A percentile compares a stretch with the other conserved stretches of the same genome.
These are phyloP conservation scores for Thelonectria olida DNA, from an alignment of 2,329 filamentous ascomycete species.

Conservation along the genomic window DNA sequence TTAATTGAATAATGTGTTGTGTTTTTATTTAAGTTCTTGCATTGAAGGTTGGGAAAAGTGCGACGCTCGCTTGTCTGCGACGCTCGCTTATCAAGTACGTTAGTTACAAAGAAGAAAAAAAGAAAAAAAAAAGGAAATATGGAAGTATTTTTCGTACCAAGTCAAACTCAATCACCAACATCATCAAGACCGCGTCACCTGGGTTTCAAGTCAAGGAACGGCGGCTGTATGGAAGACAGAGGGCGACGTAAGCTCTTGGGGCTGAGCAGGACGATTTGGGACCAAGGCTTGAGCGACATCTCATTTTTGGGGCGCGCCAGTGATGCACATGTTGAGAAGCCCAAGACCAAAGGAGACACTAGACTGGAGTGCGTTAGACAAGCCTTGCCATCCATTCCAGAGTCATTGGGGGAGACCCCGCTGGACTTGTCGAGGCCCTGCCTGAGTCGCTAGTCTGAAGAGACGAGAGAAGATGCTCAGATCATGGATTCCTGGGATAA, in stretches of 20 bases:
- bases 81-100: too few species aligned
- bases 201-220: neutral
- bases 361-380: neutral
- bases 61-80: too few species aligned
- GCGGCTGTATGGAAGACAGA: neutral
- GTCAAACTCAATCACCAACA: neutral
- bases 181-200: neutral
- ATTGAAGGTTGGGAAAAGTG: too few species aligned
- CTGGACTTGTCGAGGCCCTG: neutral
- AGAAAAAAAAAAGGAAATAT: neutral
- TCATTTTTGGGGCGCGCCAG: neutral
- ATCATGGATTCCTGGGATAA: neutral
- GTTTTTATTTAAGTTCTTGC: too few species aligned
- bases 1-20: too few species aligned
- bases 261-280: neutral
- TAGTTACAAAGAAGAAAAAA: too few species aligned
- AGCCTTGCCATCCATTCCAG: neutral
- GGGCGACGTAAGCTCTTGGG: neutral
- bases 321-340: neutral
- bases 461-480: neutral
- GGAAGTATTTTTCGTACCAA: neutral
- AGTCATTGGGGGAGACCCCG: neutral
- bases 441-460: neutral
- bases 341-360: neutral
- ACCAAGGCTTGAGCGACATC: neutral